Evolutionary conservation across 257 asterid genomes (phyloP).

Genomic region (Apocynum venetum): DNA sequence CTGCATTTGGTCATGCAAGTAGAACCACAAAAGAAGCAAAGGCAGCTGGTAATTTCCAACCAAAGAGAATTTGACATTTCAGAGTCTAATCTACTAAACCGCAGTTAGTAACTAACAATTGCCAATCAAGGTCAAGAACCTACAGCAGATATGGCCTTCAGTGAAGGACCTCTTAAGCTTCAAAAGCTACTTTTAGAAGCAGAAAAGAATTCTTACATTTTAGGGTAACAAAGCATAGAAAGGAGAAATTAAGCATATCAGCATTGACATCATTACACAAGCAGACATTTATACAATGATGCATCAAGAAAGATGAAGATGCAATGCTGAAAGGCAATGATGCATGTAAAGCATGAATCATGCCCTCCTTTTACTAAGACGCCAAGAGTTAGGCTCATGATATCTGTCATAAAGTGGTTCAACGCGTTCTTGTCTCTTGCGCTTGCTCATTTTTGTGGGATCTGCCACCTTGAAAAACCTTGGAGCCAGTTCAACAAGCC

Average conservation of each 20-base stretch:
- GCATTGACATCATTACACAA: background rate
- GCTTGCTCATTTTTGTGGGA: conserved; percentile 94
- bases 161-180: background rate
- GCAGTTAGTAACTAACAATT: background rate
- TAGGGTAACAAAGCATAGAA: conserved; percentile 1
- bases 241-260: background rate
- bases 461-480: conserved; percentile 83
- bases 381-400: conserved; percentile 95
- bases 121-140: background rate
- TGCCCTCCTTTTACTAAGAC: conserved; percentile 92
- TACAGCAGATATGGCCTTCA: background rate
- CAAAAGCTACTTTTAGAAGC: background rate
- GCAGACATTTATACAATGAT: background rate
- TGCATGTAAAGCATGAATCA: conserved; percentile 13
- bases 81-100: background rate
- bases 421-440: conserved; percentile 93
- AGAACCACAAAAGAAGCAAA: background rate
- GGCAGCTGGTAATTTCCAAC: background rate
- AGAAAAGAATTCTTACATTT: background rate
- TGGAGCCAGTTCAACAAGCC: conserved; percentile 98
- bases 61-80: background rate
- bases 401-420: conserved; percentile 93
- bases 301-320: background rate
- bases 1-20: background rate
- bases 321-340: background rate